A percentile compares a stretch with the other conserved stretches of the same genome.
phyloP scores from a whole-genome alignment of 805 yeast genomes.

The Ogataea naganishii region DNA sequence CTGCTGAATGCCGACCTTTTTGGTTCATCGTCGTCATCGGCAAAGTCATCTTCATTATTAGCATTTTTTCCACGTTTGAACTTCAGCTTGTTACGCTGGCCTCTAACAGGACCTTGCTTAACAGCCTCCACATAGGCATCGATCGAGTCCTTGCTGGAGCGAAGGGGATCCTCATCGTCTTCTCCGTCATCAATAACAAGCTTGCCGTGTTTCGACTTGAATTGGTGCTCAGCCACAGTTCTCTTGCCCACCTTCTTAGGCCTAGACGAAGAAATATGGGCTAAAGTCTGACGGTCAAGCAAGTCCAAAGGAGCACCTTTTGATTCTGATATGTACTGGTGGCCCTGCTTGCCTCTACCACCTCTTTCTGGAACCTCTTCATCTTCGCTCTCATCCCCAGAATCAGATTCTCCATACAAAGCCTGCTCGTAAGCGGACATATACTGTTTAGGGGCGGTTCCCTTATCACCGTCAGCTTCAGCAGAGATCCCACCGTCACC shows the following conservation, averaged over 20 bases:
- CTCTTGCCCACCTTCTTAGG: slow-evolving; percentile 53
- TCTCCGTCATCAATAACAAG: slow-evolving; percentile 50
- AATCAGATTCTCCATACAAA: slow-evolving; percentile 65
- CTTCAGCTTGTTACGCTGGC: slow-evolving; percentile 86
- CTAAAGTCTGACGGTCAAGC: slow-evolving; percentile 73
- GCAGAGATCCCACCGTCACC: no score
- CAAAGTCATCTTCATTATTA: slow-evolving; percentile 31
- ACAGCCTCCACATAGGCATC: slow-evolving; percentile 94
- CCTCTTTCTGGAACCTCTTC: slow-evolving; percentile 25
- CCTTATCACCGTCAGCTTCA: slow-evolving; percentile 10
- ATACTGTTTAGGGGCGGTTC: slow-evolving; percentile 29
- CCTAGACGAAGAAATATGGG: slow-evolving; percentile 82
- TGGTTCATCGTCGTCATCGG: slow-evolving; percentile 22
- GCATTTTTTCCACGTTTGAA: slow-evolving; percentile 59
- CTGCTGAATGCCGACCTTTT: slow-evolving; percentile 13
- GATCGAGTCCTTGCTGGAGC: slow-evolving; percentile 49
- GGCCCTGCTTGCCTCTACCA: slow-evolving; percentile 23
- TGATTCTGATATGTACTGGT: slow-evolving; percentile 69
- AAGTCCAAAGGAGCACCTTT: slow-evolving; percentile 76
- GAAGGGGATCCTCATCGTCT: slow-evolving; percentile 39
- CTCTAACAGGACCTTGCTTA: slow-evolving; percentile 86
- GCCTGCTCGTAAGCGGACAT: slow-evolving; percentile 92
- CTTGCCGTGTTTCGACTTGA: slow-evolving; percentile 57
- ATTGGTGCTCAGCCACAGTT: slow-evolving; percentile 26
- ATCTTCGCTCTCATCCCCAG: slow-evolving; percentile 45